These are phyloP conservation scores for Juglanconis sp. DNA, from an alignment of 2,329 filamentous ascomycete genomes.

Conservation along the genomic window DNA sequence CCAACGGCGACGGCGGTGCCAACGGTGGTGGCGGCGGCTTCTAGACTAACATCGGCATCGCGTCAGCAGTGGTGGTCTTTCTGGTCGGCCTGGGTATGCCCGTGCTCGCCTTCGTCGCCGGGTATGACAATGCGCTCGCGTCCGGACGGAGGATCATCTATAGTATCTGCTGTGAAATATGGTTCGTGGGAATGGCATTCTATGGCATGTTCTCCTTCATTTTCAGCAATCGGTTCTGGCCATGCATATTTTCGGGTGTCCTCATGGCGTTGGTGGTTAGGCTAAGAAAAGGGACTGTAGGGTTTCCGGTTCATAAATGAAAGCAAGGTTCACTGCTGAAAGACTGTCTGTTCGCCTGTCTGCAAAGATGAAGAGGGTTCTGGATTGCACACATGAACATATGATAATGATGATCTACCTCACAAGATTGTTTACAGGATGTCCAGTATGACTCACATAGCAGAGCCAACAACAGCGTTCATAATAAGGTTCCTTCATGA, in stretches of 20 bases:
- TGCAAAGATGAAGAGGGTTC: not conserved
- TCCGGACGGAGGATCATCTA: too few species aligned
- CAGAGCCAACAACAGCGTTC: too few species aligned
- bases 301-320: not conserved
- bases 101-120: too few species aligned
- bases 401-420: not conserved
- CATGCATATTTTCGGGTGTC: not conserved
- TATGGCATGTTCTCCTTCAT: too few species aligned
- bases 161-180: too few species aligned
- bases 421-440: too few species aligned
- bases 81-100: not conserved
- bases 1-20: slow-evolving; percentile 27
- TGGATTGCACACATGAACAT: not conserved
- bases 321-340: not conserved
- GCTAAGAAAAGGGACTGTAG: not conserved
- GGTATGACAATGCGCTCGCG: too few species aligned
- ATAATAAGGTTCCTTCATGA: not conserved
- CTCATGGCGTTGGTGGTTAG: slow-evolving; percentile 2
- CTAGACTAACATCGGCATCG: slow-evolving; percentile 14
- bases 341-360: too few species aligned
- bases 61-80: not conserved
- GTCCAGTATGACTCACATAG: too few species aligned
- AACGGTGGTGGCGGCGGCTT: slow-evolving; percentile 21
- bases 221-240: too few species aligned
- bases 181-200: too few species aligned